Conservation (phyloP, 192 early-diverging fungal species). For the Backusella tarrabulga region DNA sequence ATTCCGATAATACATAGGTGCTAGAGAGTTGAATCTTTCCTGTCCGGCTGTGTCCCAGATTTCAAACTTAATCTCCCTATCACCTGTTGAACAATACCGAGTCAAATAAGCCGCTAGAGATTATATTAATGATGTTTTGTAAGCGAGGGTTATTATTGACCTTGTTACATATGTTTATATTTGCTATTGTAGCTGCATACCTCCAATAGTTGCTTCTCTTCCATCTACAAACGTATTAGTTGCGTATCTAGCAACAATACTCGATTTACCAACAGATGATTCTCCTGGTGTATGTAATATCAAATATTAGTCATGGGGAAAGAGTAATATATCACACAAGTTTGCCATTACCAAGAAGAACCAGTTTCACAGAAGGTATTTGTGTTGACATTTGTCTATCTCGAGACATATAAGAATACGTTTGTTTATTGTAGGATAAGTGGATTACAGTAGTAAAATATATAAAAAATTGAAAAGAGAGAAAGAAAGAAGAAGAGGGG, state of each 20-base stretch:
- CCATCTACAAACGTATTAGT: slow-evolving; percentile 95
- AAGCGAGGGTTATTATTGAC: neutral
- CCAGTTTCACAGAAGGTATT: slow-evolving; percentile 94
- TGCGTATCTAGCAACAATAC: slow-evolving; percentile 92
- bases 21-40: slow-evolving; percentile 90
- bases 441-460: neutral
- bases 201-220: slow-evolving; percentile 98
- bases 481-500: neutral
- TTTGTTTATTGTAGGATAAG: neutral
- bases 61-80: slow-evolving; percentile 79
- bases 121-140: neutral
- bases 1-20: slow-evolving; percentile 97
- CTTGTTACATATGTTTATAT: neutral
- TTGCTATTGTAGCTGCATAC: slow-evolving; percentile 43
- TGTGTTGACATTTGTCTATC: slow-evolving; percentile 41
- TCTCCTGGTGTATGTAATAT: slow-evolving; percentile 48
- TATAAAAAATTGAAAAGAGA: slow-evolving; percentile 1
- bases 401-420: neutral
- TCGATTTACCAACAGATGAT: slow-evolving; percentile 98
- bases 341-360: slow-evolving; percentile 67
- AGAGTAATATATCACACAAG: neutral
- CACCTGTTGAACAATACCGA: slow-evolving; percentile 91
- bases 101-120: slow-evolving; percentile 78
- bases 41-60: slow-evolving; percentile 97
- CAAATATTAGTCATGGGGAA: neutral